Evolutionary conservation across 805 yeast genomes (phyloP).

Genomic region (Ogataea kodamae): DNA sequence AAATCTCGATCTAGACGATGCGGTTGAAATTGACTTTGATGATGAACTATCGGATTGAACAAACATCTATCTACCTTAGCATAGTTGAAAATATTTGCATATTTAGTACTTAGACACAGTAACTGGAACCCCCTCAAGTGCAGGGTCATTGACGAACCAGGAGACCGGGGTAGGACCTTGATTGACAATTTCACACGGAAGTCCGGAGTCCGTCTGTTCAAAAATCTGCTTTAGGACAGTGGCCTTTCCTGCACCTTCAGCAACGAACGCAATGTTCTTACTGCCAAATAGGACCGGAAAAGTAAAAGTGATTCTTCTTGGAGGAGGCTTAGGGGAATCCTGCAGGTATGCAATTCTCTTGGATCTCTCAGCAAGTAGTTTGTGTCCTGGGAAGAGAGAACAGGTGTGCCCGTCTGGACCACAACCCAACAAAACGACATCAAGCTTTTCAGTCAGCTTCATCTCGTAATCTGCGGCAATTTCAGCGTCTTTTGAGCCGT

Average conservation of each 20-base stretch:
- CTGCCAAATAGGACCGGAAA: conserved; percentile 66
- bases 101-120: conserved; percentile 14
- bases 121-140: conserved; percentile 56
- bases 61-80: conserved; percentile 9
- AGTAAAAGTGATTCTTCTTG: conserved; percentile 86
- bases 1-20: conserved; percentile 27
- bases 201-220: conserved; percentile 37
- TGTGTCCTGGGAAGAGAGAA: conserved; percentile 86
- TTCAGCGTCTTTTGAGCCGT: conserved; percentile 46
- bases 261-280: conserved; percentile 67
- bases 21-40: conserved; percentile 24
- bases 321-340: conserved; percentile 93
- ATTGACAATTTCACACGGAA: conserved; percentile 79
- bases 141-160: conserved; percentile 86
- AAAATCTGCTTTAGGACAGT: conserved; percentile 69
- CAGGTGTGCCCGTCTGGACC: conserved; percentile 98
- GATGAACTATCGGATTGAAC: conserved; percentile 17
- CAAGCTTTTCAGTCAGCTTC: conserved; percentile 53
- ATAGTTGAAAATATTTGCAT: conserved; percentile 8
- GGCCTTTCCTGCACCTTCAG: conserved; percentile 85
- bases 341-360: conserved; percentile 58
- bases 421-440: conserved; percentile 77
- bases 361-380: conserved; percentile 51
- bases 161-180: conserved; percentile 51
- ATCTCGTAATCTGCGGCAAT: conserved; percentile 64